Evolutionary conservation across 176 grass and related monocot genomes (phyloP).

Genomic region (Olyra latifolia): DNA sequence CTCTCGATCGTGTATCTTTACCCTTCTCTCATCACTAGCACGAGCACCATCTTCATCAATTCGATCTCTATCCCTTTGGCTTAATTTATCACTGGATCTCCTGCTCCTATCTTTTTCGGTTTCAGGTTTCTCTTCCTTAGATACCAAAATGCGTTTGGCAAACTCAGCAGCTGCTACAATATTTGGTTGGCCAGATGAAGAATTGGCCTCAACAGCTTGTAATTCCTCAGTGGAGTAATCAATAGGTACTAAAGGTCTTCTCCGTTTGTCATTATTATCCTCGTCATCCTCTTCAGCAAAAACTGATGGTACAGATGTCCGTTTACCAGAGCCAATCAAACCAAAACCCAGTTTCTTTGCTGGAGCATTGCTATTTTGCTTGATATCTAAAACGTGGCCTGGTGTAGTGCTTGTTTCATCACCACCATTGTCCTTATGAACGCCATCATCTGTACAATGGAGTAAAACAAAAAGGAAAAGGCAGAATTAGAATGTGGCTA

Average conservation of each 20-base stretch:
- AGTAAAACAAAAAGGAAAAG: slow-evolving; percentile 15
- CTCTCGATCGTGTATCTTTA: slow-evolving; percentile 54
- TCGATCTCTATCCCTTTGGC: slow-evolving; percentile 57
- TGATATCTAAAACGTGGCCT: slow-evolving; percentile 42
- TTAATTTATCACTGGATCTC: slow-evolving; percentile 64
- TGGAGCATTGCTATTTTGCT: slow-evolving; percentile 66
- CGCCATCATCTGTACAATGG: slow-evolving; percentile 46
- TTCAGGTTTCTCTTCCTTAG: slow-evolving; percentile 73
- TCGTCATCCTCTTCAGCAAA: slow-evolving; percentile 85
- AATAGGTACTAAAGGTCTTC: slow-evolving; percentile 89
- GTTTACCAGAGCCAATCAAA: slow-evolving; percentile 77
- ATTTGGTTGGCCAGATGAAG: slow-evolving; percentile 55
- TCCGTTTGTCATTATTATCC: slow-evolving; percentile 71
- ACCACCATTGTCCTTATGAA: slow-evolving; percentile 39
- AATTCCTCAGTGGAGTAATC: slow-evolving; percentile 96
- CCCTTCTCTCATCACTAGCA: slow-evolving; percentile 49
- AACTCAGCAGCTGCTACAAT: slow-evolving; percentile 83
- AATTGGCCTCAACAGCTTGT: slow-evolving; percentile 66
- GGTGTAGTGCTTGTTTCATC: slow-evolving; percentile 40
- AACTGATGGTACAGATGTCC: slow-evolving; percentile 88
- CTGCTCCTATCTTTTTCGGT: slow-evolving; percentile 59
- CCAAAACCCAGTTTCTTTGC: slow-evolving; percentile 93
- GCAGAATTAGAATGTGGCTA: not conserved
- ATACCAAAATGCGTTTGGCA: slow-evolving; percentile 75
- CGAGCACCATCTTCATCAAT: slow-evolving; percentile 50